Base-by-base conservation (phyloP, 31 red algal genomes). In the Pterothamnion heteromorphum region DNA sequence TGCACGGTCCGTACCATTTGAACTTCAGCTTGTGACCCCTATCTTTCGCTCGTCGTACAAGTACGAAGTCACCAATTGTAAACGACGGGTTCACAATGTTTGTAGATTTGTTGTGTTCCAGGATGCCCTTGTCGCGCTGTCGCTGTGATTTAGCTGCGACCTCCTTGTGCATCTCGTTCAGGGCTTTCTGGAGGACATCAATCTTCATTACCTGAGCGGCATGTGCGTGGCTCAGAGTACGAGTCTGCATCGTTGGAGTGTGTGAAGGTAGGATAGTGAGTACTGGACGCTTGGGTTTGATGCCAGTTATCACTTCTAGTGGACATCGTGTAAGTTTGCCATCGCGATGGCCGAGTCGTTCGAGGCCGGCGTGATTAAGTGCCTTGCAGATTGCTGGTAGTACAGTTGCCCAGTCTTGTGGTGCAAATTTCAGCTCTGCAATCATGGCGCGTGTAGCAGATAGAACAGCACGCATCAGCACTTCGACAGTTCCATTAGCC, bases 401-500 rank as follows among this genome's bases (percentile, higher is more conserved):
- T n/a, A 92, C 44, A 3, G 38, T 0, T 4, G 1, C 2, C 90
- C 74, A 83, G 74, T 83, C 74, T 44, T 84, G 78, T 0, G 90
- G 76, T 0, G 36, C 90, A n/a, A 92, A 74, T 31, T 92, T 92
- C 5, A 57, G 4, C 21, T 84, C 30, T 24, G 74, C 0, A 2
- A 84, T 31, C 72, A 92, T 43, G 78, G 74, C 22, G 9, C 74
- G 34, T 0, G 38, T 84, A 33, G 90, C 72, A 0, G 58, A 81
- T 1, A 92, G 35, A n/a, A 92, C 30, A 24, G 74, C 44, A 76
- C 32, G 90, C 35, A 84, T 92, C 2, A 92, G 0, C 0, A 31
- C 83, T 31, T 92, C 74, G 72, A 92, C 90, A 2, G 90, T 92
- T 0, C 90, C 90, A n/a, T 83, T 92, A 1, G 4, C 74, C 72